Conservation (phyloP, 148 eudicot genomes). For the Pouteria glomerata region DNA sequence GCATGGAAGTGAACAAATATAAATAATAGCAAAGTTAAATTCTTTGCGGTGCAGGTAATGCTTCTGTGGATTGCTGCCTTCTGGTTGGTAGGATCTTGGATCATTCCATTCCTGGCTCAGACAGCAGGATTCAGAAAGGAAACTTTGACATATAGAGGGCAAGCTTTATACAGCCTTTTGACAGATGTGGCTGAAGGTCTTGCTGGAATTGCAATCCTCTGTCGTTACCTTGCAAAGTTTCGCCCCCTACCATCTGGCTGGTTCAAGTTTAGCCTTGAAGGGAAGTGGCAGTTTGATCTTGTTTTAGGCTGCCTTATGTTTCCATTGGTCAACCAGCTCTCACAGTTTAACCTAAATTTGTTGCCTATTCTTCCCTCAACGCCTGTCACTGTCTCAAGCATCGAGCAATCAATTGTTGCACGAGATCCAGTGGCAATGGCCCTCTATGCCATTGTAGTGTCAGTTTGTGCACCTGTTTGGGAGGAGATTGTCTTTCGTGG, state of each 20-base stretch:
- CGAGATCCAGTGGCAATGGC: conserved; percentile 76
- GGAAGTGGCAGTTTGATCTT: conserved; percentile 68
- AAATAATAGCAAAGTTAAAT: not conserved
- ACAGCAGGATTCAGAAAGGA: conserved; percentile 67
- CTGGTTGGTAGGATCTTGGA: conserved; percentile 74
- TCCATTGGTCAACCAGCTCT: conserved; percentile 68
- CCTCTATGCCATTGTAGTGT: conserved; percentile 54
- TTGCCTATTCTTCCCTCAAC: conserved; percentile 59
- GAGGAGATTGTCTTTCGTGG: conserved; percentile 81
- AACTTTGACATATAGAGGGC: conserved; percentile 62
- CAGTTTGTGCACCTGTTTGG: conserved; percentile 80
- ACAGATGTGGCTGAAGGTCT: conserved; percentile 70
- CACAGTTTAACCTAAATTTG: conserved; percentile 63
- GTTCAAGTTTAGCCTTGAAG: conserved; percentile 61
- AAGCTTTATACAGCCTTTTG: conserved; percentile 70
- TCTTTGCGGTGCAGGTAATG: conserved; percentile 53
- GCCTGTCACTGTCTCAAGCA: conserved; percentile 59
- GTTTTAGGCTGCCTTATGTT: conserved; percentile 76
- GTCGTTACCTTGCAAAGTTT: conserved; percentile 55
- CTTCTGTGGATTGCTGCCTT: conserved; percentile 67
- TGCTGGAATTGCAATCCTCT: conserved; percentile 69
- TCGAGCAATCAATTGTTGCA: conserved; percentile 78
- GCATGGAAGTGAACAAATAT: not conserved
- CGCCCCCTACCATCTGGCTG: conserved; percentile 65
- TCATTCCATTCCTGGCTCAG: conserved; percentile 70